Evolutionary conservation across 2,329 filamentous ascomycete species (phyloP).

Genomic region (Pseudovirgaria hyperparasitica): DNA sequence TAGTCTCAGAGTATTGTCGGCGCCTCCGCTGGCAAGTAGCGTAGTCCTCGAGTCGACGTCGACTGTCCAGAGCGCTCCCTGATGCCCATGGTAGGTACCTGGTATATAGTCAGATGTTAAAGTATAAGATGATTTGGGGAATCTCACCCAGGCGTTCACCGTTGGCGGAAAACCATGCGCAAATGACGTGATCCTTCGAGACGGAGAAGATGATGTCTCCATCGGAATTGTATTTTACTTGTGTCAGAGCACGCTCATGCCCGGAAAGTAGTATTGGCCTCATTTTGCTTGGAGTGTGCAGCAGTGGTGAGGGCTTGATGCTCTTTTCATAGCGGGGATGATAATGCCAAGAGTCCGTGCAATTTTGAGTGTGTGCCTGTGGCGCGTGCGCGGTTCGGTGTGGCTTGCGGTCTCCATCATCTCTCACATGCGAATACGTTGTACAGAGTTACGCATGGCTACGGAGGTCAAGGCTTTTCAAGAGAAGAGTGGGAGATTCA

Average conservation of each 20-base stretch:
- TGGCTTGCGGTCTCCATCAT: too few species aligned
- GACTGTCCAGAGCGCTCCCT: slow-evolving; percentile 97
- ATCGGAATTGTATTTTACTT: slow-evolving; percentile 76
- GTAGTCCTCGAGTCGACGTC: slow-evolving; percentile 88
- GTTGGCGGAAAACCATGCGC: slow-evolving; percentile 93
- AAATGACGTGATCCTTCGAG: slow-evolving; percentile 91
- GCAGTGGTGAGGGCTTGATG: slow-evolving; percentile 4
- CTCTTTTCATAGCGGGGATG: too few species aligned
- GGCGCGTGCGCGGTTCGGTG: too few species aligned
- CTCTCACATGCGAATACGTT: too few species aligned
- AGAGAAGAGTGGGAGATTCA: too few species aligned
- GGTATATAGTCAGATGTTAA: not conserved
- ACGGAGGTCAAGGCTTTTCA: too few species aligned
- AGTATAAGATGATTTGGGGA: too few species aligned
- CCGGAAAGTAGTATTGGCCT: slow-evolving; percentile 91
- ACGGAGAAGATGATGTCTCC: slow-evolving; percentile 95
- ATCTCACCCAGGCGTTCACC: slow-evolving; percentile 92
- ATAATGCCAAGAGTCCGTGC: too few species aligned
- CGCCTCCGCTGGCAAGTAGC: slow-evolving; percentile 86
- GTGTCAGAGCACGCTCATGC: slow-evolving; percentile 92
- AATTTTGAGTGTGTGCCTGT: too few species aligned
- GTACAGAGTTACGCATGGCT: too few species aligned
- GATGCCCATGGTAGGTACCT: slow-evolving; percentile 87
- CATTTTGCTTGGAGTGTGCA: slow-evolving; percentile 42
- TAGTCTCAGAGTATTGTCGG: slow-evolving; percentile 94